Evolutionary conservation across 306 rosid genomes (phyloP).

Genomic region (Dalbergia cultrata): DNA sequence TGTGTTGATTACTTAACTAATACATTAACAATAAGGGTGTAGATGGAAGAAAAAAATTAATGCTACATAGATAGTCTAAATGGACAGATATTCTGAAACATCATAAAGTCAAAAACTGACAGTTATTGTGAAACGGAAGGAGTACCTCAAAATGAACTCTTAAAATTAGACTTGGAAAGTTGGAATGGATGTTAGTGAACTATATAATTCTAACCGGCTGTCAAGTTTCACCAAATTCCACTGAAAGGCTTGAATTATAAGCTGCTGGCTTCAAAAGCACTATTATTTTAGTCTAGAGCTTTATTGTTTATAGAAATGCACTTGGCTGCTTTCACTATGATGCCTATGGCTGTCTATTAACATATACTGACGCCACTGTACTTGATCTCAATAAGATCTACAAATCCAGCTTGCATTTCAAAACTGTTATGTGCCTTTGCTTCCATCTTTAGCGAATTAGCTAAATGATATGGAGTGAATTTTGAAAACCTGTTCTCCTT

Average conservation of each 20-base stretch:
- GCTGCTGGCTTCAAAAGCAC: slow-evolving; percentile 11
- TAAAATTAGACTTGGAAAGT: background rate
- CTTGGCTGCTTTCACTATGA: background rate
- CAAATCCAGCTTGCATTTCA: slow-evolving; percentile 6
- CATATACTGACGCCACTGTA: background rate
- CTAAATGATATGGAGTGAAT: background rate
- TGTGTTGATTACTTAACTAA: too few relatives aligned
- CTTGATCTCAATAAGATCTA: background rate
- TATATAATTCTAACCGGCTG: background rate
- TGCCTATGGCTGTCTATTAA: background rate
- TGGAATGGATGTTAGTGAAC: background rate
- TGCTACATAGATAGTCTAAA: too few relatives aligned
- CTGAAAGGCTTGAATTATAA: background rate
- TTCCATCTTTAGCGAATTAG: background rate
- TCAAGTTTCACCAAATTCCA: background rate
- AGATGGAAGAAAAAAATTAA: too few relatives aligned
- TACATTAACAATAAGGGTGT: too few relatives aligned
- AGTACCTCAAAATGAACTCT: slow-evolving; percentile 21
- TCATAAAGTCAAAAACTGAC: too few relatives aligned
- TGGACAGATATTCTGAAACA: too few relatives aligned
- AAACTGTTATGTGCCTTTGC: slow-evolving; percentile 5
- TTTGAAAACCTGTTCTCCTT: background rate
- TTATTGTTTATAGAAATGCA: background rate
- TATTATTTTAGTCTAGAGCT: background rate
- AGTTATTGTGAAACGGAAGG: too few relatives aligned